phyloP scores from a whole-genome alignment of 352 stramenopile species.

The Globisporangium takayamanum region DNA sequence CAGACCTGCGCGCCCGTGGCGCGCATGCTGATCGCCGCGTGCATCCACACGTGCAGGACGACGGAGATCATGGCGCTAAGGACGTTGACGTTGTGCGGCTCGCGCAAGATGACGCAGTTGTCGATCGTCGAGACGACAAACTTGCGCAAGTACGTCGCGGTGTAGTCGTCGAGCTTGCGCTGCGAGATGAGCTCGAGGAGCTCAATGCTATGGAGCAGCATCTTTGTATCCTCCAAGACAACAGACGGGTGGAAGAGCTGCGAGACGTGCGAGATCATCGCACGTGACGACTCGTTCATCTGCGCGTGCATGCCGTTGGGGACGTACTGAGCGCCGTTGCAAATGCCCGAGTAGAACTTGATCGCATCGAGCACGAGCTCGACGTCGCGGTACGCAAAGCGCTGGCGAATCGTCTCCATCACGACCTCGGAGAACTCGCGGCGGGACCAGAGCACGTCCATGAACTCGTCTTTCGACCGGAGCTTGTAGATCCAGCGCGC shows the following conservation, averaged over 20 bases:
- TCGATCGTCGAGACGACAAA: constrained; percentile 83
- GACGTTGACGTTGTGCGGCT: constrained; percentile 49
- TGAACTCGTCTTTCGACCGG: constrained; percentile 69
- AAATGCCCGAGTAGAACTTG: constrained; percentile 85
- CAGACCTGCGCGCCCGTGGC: constrained; percentile 58
- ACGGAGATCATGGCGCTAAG: constrained; percentile 77
- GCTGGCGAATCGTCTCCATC: constrained; percentile 83
- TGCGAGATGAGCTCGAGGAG: constrained; percentile 82
- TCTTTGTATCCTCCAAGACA: constrained; percentile 75
- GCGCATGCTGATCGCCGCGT: constrained; percentile 55
- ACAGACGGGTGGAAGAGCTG: constrained; percentile 84
- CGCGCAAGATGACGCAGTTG: constrained; percentile 67
- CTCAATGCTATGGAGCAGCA: constrained; percentile 82
- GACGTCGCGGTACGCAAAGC: constrained; percentile 80
- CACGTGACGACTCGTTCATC: constrained; percentile 74
- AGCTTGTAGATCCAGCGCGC: constrained; percentile 86
- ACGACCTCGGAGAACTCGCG: constrained; percentile 80
- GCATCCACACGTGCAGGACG: constrained; percentile 84
- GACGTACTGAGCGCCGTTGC: constrained; percentile 65
- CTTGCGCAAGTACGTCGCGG: constrained; percentile 80
- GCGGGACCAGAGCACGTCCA: constrained; percentile 73
- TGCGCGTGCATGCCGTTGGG: constrained; percentile 71
- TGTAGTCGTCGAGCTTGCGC: constrained; percentile 76
- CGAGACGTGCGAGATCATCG: constrained; percentile 86
- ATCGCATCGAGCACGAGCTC: constrained; percentile 82